Evolutionary conservation across 371 early-diverging fungal species (phyloP).

Genomic region (Gilbertella persicaria): DNA sequence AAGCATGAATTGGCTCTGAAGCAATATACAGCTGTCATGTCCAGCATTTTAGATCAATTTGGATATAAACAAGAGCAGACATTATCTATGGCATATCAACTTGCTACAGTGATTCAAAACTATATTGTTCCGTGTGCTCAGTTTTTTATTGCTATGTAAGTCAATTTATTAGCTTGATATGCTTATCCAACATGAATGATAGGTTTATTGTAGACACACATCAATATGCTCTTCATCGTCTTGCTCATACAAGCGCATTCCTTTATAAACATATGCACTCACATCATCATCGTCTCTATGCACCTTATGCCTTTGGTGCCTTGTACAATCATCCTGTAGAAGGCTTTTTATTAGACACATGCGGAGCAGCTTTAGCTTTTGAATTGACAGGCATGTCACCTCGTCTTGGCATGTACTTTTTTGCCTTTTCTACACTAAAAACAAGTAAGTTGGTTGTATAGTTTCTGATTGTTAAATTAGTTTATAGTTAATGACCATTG

Average conservation of each 20-base stretch:
- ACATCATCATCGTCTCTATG: conserved; percentile 73
- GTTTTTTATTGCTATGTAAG: conserved; percentile 31
- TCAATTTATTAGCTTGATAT: neutral
- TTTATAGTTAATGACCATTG: conserved; percentile 69
- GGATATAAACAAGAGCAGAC: conserved; percentile 6
- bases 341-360: conserved; percentile 73
- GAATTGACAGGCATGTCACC: conserved; percentile 70
- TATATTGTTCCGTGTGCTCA: conserved; percentile 18
- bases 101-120: conserved; percentile 12
- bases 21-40: conserved; percentile 4
- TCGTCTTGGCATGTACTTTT: conserved; percentile 66
- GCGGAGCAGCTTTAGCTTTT: conserved; percentile 68
- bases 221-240: conserved; percentile 75
- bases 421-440: conserved; percentile 69
- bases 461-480: neutral
- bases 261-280: conserved; percentile 74
- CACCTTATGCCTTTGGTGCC: conserved; percentile 75
- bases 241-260: conserved; percentile 62
- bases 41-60: conserved; percentile 1
- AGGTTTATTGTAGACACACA: conserved; percentile 60
- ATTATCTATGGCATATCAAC: neutral
- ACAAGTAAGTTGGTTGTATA: conserved; percentile 43
- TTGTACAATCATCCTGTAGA: conserved; percentile 80
- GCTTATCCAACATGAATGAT: neutral
- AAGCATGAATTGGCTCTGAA: conserved; percentile 13